Percentiles rank a stretch among this genome's conserved stretches.
phyloP scores from a whole-genome alignment of 148 eudicot species.

The Dianthus caryophyllus region DNA sequence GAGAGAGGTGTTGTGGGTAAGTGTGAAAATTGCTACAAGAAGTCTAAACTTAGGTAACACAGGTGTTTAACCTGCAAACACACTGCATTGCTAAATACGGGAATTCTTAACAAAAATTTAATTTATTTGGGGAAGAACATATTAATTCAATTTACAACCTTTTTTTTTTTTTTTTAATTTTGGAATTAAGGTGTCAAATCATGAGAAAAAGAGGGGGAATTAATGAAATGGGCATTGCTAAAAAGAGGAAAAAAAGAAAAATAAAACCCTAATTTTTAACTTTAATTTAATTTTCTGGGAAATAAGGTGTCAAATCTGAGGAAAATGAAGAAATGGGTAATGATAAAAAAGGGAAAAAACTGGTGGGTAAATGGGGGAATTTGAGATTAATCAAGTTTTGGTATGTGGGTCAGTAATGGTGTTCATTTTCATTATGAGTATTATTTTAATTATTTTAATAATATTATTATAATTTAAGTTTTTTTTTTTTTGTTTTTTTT shows the following conservation, averaged over 20 bases:
- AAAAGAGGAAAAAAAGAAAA: too few species aligned
- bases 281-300: too few species aligned
- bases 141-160: too few species aligned
- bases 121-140: too few species aligned
- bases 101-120: neutral
- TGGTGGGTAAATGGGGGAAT: constrained; percentile 17
- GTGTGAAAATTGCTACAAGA: constrained; percentile 43
- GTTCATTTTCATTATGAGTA: neutral
- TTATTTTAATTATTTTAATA: neutral
- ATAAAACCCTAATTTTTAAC: too few species aligned
- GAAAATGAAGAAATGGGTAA: constrained; percentile 23
- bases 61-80: constrained; percentile 42
- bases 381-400: neutral
- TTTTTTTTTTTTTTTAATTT: neutral
- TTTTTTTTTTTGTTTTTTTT: too few species aligned
- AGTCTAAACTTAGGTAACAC: constrained; percentile 42
- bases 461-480: too few species aligned
- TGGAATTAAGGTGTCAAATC: constrained; percentile 34
- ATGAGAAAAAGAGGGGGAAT: neutral
- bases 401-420: neutral
- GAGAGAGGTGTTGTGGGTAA: constrained; percentile 10
- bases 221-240: constrained; percentile 28
- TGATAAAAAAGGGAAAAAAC: constrained; percentile 9
- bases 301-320: too few species aligned
- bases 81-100: constrained; percentile 42